Percentiles rank a stretch among this genome's conserved stretches.
These are phyloP conservation scores for Trebouxia gelatinosa DNA, from an alignment of 163 green algal genomes.

Conservation along the genomic window DNA sequence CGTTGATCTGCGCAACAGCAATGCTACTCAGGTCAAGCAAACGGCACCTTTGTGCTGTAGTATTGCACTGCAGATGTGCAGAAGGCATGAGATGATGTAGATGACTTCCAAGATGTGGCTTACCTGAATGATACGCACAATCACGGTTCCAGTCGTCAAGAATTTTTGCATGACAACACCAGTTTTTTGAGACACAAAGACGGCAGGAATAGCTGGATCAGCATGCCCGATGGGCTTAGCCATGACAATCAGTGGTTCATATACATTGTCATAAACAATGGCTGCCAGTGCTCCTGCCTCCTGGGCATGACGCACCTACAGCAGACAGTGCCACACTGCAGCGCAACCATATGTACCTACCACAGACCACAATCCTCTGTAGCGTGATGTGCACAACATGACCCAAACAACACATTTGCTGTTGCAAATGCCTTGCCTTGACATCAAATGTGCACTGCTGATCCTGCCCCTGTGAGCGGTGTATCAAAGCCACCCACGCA, in stretches of 20 bases:
- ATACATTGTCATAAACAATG: constrained; percentile 79
- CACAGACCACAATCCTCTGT: background rate
- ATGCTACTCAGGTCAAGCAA: background rate
- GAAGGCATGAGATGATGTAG: background rate
- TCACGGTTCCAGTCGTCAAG: constrained; percentile 47
- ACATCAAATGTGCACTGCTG: constrained; percentile 82
- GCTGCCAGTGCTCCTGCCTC: constrained; percentile 68
- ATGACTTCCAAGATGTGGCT: background rate
- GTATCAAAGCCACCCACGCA: constrained; percentile 78
- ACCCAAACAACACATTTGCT: background rate
- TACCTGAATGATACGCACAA: constrained; percentile 64
- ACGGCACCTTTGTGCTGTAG: too few relatives aligned
- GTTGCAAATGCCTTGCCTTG: constrained; percentile 53
- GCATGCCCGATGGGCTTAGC: constrained; percentile 58
- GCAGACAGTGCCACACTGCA: background rate
- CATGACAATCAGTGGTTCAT: constrained; percentile 82
- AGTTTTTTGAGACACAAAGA: constrained; percentile 75
- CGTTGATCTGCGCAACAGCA: background rate
- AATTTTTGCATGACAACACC: constrained; percentile 73
- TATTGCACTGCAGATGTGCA: background rate
- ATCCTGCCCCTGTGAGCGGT: constrained; percentile 55
- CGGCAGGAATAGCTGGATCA: constrained; percentile 73
- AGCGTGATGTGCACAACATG: background rate
- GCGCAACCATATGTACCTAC: background rate
- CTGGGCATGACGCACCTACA: constrained; percentile 73